These are phyloP conservation scores for Lentinula guzmanii DNA, from an alignment of 768 basidiomycete genomes.

Conservation along the genomic window DNA sequence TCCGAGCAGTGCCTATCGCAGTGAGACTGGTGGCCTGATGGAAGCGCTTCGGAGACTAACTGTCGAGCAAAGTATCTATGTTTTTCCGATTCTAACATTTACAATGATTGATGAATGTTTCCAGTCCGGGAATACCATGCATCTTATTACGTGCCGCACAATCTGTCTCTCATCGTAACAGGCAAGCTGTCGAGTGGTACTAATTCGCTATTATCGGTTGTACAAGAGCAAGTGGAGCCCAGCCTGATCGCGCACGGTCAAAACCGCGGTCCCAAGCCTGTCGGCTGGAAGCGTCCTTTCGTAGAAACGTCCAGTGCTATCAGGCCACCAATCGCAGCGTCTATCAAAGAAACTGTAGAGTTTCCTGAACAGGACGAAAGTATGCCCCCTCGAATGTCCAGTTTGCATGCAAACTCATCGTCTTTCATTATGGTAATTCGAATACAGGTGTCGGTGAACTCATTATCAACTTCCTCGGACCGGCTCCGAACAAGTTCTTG, in stretches of 20 bases:
- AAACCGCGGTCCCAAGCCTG: conserved; percentile 61
- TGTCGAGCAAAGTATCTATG: conserved; percentile 74
- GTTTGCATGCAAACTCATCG: not conserved
- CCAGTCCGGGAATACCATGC: conserved; percentile 86
- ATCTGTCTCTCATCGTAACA: conserved; percentile 81
- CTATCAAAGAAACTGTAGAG: conserved; percentile 64
- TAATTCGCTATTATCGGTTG: conserved; percentile 67
- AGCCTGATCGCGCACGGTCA: conserved; percentile 71
- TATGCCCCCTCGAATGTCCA: conserved; percentile 13
- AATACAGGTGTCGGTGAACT: conserved; percentile 70
- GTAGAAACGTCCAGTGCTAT: conserved; percentile 76
- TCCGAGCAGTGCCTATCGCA: conserved; percentile 80
- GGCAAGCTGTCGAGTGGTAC: conserved; percentile 82
- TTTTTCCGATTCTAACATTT: conserved; percentile 2
- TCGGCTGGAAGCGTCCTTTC: conserved; percentile 91
- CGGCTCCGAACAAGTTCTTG: conserved; percentile 63
- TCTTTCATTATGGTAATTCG: not conserved
- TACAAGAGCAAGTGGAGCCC: conserved; percentile 82
- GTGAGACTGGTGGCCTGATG: conserved; percentile 97
- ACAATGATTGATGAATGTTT: conserved; percentile 6
- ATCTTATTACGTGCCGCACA: conserved; percentile 91
- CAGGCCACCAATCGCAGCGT: conserved; percentile 43
- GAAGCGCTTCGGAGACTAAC: conserved; percentile 79
- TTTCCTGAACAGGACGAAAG: conserved; percentile 98
- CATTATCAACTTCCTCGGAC: conserved; percentile 70